A percentile compares a stretch with the other conserved stretches of the same genome.
These are phyloP conservation scores for Ophiostoma perfectum DNA, from an alignment of 2,329 filamentous ascomycete species.

Conservation along the genomic window DNA sequence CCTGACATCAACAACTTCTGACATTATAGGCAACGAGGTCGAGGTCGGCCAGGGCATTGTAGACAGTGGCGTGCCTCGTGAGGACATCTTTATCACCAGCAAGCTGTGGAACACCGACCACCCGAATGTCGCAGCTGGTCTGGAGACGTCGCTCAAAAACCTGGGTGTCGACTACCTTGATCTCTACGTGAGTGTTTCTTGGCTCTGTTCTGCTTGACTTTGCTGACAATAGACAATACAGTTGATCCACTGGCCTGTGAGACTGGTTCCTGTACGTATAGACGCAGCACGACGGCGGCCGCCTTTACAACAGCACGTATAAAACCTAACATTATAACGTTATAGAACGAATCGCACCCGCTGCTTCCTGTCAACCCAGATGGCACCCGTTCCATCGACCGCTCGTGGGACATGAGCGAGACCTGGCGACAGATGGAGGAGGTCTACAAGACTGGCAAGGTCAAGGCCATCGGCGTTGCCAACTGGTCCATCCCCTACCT, in stretches of 20 bases:
- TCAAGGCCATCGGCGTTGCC: constrained; percentile 53
- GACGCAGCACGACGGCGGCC: neutral
- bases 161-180: constrained; percentile 44
- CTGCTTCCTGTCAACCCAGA: constrained; percentile 21
- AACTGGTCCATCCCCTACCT: constrained; percentile 54
- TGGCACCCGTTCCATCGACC: constrained; percentile 18
- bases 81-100: constrained; percentile 50
- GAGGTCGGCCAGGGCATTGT: constrained; percentile 43
- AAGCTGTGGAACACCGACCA: constrained; percentile 61
- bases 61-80: constrained; percentile 41
- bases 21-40: constrained; percentile 24
- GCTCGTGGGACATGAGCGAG: constrained; percentile 17
- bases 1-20: neutral
- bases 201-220: neutral
- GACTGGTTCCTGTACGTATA: neutral
- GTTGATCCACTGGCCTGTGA: neutral
- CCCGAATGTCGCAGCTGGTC: constrained; percentile 42
- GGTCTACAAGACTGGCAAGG: constrained; percentile 49
- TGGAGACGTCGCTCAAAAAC: constrained; percentile 40
- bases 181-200: constrained; percentile 42
- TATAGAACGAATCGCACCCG: constrained; percentile 17
- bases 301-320: neutral
- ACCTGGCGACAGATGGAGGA: constrained; percentile 60
- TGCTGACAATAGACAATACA: neutral
- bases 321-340: constrained; percentile 30